Conservation (phyloP, 495 filamentous ascomycete genomes). For the Elaphomyces granulatus region DNA sequence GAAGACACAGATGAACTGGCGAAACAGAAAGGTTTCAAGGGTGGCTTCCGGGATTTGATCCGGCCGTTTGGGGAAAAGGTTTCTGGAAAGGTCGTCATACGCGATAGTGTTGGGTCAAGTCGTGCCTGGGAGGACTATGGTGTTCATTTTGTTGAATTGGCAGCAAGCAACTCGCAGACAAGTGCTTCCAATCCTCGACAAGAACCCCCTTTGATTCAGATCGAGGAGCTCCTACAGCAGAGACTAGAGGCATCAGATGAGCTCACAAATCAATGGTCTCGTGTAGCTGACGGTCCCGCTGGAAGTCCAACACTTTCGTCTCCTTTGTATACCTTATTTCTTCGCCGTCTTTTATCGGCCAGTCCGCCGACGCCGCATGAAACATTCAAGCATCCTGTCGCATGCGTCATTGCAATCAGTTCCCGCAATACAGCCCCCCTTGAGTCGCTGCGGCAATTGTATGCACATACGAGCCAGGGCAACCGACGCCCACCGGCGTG, state of each 20-base stretch:
- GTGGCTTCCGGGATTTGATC: conserved; percentile 69
- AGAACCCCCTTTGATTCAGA: conserved; percentile 29
- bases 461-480: conserved; percentile 58
- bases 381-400: conserved; percentile 87
- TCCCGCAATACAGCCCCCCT: conserved; percentile 69
- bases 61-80: conserved; percentile 86
- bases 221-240: conserved; percentile 46
- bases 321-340: conserved; percentile 65
- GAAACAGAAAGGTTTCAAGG: conserved; percentile 68
- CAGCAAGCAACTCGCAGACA: conserved; percentile 10
- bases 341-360: conserved; percentile 70
- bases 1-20: conserved; percentile 68
- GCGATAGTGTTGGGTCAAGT: conserved; percentile 77
- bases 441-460: conserved; percentile 69
- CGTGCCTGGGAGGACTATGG: conserved; percentile 80
- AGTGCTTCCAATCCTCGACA: conserved; percentile 12
- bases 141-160: conserved; percentile 58
- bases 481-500: conserved; percentile 56
- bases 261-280: conserved; percentile 20
- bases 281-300: conserved; percentile 19
- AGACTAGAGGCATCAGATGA: conserved; percentile 24
- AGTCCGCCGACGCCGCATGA: conserved; percentile 67
- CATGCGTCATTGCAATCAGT: conserved; percentile 91
- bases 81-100: conserved; percentile 72
- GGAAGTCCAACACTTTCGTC: conserved; percentile 24